Evolutionary conservation across 2,329 filamentous ascomycete species (phyloP).

Genomic region (Leptodontidium sp.): DNA sequence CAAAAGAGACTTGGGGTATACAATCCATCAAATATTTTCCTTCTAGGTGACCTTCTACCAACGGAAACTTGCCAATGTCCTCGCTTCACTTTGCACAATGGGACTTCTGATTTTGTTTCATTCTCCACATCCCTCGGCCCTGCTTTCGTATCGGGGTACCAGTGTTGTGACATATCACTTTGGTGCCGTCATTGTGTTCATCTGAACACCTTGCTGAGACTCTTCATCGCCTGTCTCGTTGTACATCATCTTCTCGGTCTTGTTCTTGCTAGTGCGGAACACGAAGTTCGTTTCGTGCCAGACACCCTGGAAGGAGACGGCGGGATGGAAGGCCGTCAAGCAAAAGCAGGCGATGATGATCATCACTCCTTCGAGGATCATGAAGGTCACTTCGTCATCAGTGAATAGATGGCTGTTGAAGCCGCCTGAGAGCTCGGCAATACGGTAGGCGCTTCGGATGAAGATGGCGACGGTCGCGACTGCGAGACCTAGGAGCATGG

Average conservation of each 20-base stretch:
- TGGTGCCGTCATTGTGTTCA: constrained; percentile 6
- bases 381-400: constrained; percentile 54
- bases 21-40: neutral
- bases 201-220: constrained; percentile 1
- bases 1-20: neutral
- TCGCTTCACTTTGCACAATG: neutral
- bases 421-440: constrained; percentile 64
- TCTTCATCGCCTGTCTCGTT: constrained; percentile 17
- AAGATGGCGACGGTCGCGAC: constrained; percentile 64
- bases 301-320: constrained; percentile 33
- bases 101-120: neutral
- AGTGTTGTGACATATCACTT: neutral
- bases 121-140: neutral
- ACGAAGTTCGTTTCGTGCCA: constrained; percentile 36
- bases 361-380: constrained; percentile 55
- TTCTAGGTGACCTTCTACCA: no score
- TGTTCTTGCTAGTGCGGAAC: constrained; percentile 29
- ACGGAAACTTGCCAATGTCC: neutral
- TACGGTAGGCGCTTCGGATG: constrained; percentile 64
- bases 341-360: constrained; percentile 45
- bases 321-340: constrained; percentile 48
- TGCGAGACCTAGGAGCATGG: constrained; percentile 44
- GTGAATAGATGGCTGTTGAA: constrained; percentile 61
- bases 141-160: neutral
- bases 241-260: constrained; percentile 15